Conservation (phyloP, 176 grass and related monocot genomes). For the Areca catechu region DNA sequence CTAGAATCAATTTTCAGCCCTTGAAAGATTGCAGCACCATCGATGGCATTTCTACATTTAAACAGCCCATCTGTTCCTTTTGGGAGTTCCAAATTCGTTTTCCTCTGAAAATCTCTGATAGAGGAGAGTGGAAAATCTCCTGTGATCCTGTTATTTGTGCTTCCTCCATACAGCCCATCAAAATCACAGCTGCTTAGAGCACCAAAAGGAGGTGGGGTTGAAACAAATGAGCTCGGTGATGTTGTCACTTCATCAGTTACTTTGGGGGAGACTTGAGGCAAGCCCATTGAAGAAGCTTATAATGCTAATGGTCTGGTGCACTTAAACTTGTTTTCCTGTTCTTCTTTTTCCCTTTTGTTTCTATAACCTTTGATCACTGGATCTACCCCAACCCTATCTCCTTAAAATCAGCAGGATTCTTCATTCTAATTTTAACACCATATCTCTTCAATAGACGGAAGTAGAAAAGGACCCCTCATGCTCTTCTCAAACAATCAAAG, state of each 20-base stretch:
- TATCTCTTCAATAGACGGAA: not conserved
- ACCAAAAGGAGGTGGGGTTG: slow-evolving; percentile 21
- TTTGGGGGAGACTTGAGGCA: slow-evolving; percentile 48
- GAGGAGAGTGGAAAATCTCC: slow-evolving; percentile 26
- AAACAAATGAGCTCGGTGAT: slow-evolving; percentile 28
- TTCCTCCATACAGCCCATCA: slow-evolving; percentile 17
- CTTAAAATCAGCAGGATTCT: not conserved
- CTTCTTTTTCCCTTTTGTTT: not conserved
- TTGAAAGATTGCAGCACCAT: slow-evolving; percentile 24
- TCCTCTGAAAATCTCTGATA: slow-evolving; percentile 33
- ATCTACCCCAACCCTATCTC: not conserved
- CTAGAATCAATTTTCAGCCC: slow-evolving; percentile 31
- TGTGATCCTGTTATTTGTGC: slow-evolving; percentile 16
- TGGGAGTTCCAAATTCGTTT: slow-evolving; percentile 15
- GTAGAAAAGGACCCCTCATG: not conserved
- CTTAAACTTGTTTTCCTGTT: not conserved
- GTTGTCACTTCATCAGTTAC: slow-evolving; percentile 35
- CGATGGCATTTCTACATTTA: slow-evolving; percentile 11
- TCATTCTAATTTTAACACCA: too few relatives aligned
- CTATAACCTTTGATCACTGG: not conserved
- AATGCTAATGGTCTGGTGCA: not conserved
- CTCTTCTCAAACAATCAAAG: slow-evolving; percentile 1
- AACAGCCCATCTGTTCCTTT: slow-evolving; percentile 26
- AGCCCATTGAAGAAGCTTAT: slow-evolving; percentile 37
- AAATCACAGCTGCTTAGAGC: slow-evolving; percentile 20